Evolutionary conservation across 1,284 basidiomycete species (phyloP).

Genomic region (Cryptococcus sp.): DNA sequence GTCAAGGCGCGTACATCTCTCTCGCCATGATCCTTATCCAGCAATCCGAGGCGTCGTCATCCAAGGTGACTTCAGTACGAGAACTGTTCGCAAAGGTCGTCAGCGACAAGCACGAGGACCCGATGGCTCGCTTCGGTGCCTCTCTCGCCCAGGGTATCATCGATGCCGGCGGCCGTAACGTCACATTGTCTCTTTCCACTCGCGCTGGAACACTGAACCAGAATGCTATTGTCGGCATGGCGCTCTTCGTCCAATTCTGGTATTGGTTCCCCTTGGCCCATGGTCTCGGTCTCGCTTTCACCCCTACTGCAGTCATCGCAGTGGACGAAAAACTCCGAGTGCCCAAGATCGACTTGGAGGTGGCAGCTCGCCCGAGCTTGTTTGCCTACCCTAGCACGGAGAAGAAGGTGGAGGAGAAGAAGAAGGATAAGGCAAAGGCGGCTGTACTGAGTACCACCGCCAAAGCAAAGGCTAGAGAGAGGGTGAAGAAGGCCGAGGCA

Average conservation of each 20-base stretch:
- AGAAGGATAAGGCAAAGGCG: slow-evolving; percentile 82
- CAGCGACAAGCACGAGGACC: slow-evolving; percentile 93
- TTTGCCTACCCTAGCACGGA: slow-evolving; percentile 85
- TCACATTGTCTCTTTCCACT: slow-evolving; percentile 87
- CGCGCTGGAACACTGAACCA: slow-evolving; percentile 85
- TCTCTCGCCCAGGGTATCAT: slow-evolving; percentile 92
- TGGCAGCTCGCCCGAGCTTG: slow-evolving; percentile 80
- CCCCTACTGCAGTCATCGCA: slow-evolving; percentile 90
- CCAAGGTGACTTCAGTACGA: slow-evolving; percentile 75
- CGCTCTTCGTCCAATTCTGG: slow-evolving; percentile 97
- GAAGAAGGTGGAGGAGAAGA: slow-evolving; percentile 86
- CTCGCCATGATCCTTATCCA: slow-evolving; percentile 95
- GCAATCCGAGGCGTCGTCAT: slow-evolving; percentile 83
- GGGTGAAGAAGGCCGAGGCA: slow-evolving; percentile 67
- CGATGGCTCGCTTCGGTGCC: slow-evolving; percentile 94
- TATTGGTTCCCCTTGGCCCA: slow-evolving; percentile 99
- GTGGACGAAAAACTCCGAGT: slow-evolving; percentile 81
- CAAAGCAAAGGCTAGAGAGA: slow-evolving; percentile 87
- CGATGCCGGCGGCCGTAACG: slow-evolving; percentile 93
- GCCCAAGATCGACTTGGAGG: slow-evolving; percentile 85
- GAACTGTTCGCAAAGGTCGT: slow-evolving; percentile 84
- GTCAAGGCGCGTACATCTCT: slow-evolving; percentile 93
- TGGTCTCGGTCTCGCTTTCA: slow-evolving; percentile 85
- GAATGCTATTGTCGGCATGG: slow-evolving; percentile 91
- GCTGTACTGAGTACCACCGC: slow-evolving; percentile 94